phyloP scores from a whole-genome alignment of 163 green algal species.

The Chlamydomonas reinhardtii region DNA sequence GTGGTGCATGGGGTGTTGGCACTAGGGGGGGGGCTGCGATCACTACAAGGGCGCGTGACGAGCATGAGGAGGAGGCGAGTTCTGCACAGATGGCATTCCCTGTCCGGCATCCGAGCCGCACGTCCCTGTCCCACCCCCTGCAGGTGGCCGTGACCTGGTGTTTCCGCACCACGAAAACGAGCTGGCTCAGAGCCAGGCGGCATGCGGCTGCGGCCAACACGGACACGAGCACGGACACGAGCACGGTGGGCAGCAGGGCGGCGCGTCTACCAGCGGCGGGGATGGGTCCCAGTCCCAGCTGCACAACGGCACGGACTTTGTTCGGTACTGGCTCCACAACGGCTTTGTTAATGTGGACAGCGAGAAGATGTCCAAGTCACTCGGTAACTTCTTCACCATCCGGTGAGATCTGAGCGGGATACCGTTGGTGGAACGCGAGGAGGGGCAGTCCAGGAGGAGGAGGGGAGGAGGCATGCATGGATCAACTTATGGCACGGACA shows the following conservation, averaged over 20 bases:
- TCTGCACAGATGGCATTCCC: too few species aligned
- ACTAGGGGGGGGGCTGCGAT: too few species aligned
- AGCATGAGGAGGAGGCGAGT: too few species aligned
- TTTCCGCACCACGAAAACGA: slow-evolving; percentile 99
- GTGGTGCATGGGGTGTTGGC: too few species aligned
- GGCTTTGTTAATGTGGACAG: slow-evolving; percentile 96
- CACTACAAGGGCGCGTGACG: too few species aligned
- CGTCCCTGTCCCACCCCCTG: too few species aligned
- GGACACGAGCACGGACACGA: background rate
- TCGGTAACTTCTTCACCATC: slow-evolving; percentile 99
- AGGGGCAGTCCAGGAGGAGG: background rate
- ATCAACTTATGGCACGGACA: too few species aligned
- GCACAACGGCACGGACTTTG: slow-evolving; percentile 79
- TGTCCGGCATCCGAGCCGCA: too few species aligned
- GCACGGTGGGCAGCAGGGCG: background rate
- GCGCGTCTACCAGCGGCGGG: too few species aligned
- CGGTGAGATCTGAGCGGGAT: slow-evolving; percentile 12
- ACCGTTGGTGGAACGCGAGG: too few species aligned
- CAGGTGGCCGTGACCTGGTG: slow-evolving; percentile 75
- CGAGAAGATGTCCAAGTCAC: slow-evolving; percentile 98
- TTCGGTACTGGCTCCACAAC: slow-evolving; percentile 96
- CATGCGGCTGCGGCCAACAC: slow-evolving; percentile 49
- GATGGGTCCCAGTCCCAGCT: background rate
- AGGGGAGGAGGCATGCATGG: too few species aligned
- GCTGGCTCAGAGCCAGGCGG: slow-evolving; percentile 91